Evolutionary conservation across 2,329 filamentous ascomycete species (phyloP), one percentile per base, ranked within the genome.

Genomic region (Fusarium sp.): DNA sequence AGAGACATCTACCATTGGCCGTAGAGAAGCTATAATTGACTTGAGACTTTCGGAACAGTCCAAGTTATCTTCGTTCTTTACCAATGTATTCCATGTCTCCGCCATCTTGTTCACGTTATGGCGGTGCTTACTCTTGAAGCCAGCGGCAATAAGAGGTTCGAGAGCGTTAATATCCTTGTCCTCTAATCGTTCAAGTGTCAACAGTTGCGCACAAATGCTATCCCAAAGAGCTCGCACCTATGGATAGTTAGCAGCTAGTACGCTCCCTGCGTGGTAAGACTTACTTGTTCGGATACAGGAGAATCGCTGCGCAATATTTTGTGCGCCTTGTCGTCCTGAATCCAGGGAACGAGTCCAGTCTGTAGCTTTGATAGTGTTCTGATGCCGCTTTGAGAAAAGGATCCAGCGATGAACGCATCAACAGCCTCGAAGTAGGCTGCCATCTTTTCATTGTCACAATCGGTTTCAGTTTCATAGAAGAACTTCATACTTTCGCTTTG

Each of bases 41-140:
- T 88, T 88, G 7, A 97, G 81, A 30, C 81, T 81, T 13, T 85
- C 78, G 0, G 93, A 91, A 76, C 92, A 95, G 23, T 86, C 79
- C 2, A 93, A 74, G 7, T 80, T 79, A 5, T 87, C 81, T 39
- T 86, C 83, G 17, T 85, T 80, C 20, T 88, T 88, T 73, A 93
- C 93, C 0, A 89, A 85, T 1, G 78, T 75, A 69, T 94, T 94
- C 93, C 93, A 97, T 64, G 82, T 71, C 23, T 80, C 79, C 37
- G 82, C 78, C 19, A 83, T 79, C 73, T 74, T 82, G 76, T 78
- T 88, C 65, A 80, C 92, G 71, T 81, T 85, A 62, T 76, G 80
- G 57, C 74, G 79, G 73, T 84, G 91, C 76, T 81, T 90, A 80
- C 81, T 90, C 67, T 77, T 84, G 77, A 85, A 90, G 2, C 83